Evolutionary conservation across 441 rosid genomes (phyloP), one percentile per base, ranked within the genome.

Genomic region (Pelargonium fulgidum): DNA sequence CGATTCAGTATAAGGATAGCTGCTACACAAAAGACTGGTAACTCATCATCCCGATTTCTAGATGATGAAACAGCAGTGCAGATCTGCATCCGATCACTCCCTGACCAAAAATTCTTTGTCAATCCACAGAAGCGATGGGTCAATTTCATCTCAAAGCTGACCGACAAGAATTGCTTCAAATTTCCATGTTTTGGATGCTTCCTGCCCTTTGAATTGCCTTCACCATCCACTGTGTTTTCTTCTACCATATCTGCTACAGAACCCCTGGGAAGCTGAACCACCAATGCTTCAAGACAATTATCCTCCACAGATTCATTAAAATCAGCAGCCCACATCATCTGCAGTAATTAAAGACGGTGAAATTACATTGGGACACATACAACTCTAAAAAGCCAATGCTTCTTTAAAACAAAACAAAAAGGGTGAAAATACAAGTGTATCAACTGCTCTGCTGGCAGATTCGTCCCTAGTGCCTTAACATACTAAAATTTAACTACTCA

Each of bases 281-380:
- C 80, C 81, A 92, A 77, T 44, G 91, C 82, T 81, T 88, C 89
- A 69, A 86, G 79, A 78, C 96, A 92, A 70, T 85, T 82, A 76
- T 82, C 86, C 79, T 76, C 76, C 36, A 78, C 12, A 69, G 89
- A 84, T 73, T 90, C 89, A 67, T 90, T 90, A 76, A 80, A 92
- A 79, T 90, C 98, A 77, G 96, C 95, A 78, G 96, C 98, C 98
- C 98, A 92, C 92, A 92, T 89, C 96, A 92, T 92, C 98, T 92
- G 84, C 76, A 76, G 72, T 41, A 41, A 63, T 48, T n/a, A n/a
- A n/a, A n/a, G n/a, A n/a, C n/a, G n/a, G n/a, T n/a, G n/a, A n/a
- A n/a, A n/a, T n/a, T n/a, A n/a, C n/a, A 9, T 7, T 4, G 45
- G 11, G 45, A 42, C 9, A 42, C 11, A 6, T 42, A 42, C 8